phyloP scores from a whole-genome alignment of 1,139 yeast genomes.

The Saccharomyces uvarum region DNA sequence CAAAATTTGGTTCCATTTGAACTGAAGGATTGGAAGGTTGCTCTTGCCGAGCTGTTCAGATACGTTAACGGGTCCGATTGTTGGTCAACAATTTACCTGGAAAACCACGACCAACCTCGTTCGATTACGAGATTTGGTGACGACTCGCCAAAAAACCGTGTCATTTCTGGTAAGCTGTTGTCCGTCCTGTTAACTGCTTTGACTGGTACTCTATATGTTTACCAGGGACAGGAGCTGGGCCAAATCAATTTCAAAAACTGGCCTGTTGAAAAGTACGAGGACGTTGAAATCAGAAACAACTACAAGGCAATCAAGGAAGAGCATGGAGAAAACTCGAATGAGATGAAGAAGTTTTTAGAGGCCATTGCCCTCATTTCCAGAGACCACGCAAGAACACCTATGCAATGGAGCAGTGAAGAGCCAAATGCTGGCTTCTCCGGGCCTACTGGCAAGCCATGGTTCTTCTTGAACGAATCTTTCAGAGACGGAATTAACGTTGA shows the following conservation, averaged over 20 bases:
- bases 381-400: too few relatives aligned
- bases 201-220: conserved; percentile 37
- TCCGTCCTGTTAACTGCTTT: conserved; percentile 37
- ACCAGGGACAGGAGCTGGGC: conserved; percentile 38
- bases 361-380: conserved; percentile 18
- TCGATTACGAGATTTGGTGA: conserved; percentile 46
- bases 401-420: too few relatives aligned
- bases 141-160: conserved; percentile 33
- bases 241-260: conserved; percentile 45
- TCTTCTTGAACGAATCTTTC: too few relatives aligned
- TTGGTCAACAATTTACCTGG: conserved; percentile 50
- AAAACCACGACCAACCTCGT: conserved; percentile 55
- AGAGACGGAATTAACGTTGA: too few relatives aligned
- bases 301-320: conserved; percentile 34
- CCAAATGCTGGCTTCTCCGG: too few relatives aligned
- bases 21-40: too few relatives aligned
- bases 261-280: conserved; percentile 45
- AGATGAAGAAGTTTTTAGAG: conserved; percentile 32
- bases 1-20: too few relatives aligned
- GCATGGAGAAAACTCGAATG: conserved; percentile 32
- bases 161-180: conserved; percentile 41
- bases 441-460: too few relatives aligned
- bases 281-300: conserved; percentile 42
- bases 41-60: too few relatives aligned
- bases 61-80: conserved; percentile 12